A percentile compares a stretch with the other conserved stretches of the same genome.
Conservation (phyloP, 1,139 yeast species). For the Trichomonascaceae sp. region DNA sequence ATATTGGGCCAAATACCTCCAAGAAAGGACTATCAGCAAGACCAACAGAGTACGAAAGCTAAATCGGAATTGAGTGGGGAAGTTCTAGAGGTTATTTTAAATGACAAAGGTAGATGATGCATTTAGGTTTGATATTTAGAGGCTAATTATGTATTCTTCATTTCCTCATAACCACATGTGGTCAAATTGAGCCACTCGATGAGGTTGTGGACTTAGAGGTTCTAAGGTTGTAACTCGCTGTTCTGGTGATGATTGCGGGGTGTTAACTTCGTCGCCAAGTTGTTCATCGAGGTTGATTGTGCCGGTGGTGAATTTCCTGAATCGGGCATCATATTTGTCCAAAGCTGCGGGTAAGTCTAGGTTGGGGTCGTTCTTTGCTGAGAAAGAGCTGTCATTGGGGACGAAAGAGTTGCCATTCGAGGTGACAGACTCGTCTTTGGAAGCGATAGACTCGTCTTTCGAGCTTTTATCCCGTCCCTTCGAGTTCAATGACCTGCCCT, state of each 20-base stretch:
- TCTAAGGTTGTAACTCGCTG: neutral
- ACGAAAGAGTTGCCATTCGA: too few relatives aligned
- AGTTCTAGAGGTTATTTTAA: slow-evolving; percentile 2
- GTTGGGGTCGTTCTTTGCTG: neutral
- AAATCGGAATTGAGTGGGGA: slow-evolving; percentile 9
- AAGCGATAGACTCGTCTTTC: too few relatives aligned
- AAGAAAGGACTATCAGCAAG: slow-evolving; percentile 16
- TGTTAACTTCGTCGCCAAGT: neutral
- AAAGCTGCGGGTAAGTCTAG: neutral
- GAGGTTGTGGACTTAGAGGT: slow-evolving; percentile 6
- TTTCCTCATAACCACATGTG: neutral
- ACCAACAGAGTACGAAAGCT: slow-evolving; percentile 13
- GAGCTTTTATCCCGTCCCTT: neutral
- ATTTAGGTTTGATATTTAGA: neutral
- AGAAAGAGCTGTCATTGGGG: too few relatives aligned
- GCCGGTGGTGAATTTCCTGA: neutral
- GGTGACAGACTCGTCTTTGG: too few relatives aligned
- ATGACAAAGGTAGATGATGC: neutral
- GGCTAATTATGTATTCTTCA: too few relatives aligned
- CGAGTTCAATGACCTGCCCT: neutral
- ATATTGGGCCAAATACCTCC: slow-evolving; percentile 36
- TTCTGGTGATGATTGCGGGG: slow-evolving; percentile 1
- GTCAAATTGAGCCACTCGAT: slow-evolving; percentile 1
- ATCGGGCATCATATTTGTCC: neutral
- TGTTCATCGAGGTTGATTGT: neutral